Percentiles rank a stretch among this genome's conserved stretches.
phyloP scores from a whole-genome alignment of 2,329 filamentous ascomycete genomes.

The Colletotrichum simmondsii region DNA sequence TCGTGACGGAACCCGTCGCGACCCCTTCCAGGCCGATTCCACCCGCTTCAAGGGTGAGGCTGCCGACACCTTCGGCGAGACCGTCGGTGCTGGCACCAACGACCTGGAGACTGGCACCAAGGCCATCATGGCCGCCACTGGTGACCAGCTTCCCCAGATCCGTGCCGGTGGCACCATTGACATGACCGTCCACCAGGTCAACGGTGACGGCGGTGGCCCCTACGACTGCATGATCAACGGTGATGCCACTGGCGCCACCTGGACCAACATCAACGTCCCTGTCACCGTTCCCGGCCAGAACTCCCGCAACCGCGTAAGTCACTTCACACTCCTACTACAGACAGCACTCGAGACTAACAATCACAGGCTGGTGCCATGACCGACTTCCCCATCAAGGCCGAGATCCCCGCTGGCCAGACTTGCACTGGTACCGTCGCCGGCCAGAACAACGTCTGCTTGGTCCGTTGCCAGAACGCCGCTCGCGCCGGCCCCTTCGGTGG shows the following conservation, averaged over 20 bases:
- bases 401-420: conserved; percentile 59
- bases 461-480: conserved; percentile 67
- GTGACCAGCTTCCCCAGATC: conserved; percentile 68
- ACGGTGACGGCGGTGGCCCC: conserved; percentile 44
- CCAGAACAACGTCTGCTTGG: conserved; percentile 66
- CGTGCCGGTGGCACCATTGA: conserved; percentile 63
- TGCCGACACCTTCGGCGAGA: conserved; percentile 67
- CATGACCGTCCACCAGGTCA: conserved; percentile 59
- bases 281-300: conserved; percentile 62
- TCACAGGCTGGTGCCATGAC: conserved; percentile 46
- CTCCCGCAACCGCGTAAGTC: conserved; percentile 53
- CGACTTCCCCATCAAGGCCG: conserved; percentile 59
- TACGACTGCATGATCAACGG: conserved; percentile 69
- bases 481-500: conserved; percentile 67
- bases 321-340: too few species aligned
- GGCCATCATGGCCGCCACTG: conserved; percentile 67
- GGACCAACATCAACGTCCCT: conserved; percentile 61
- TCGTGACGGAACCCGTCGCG: conserved; percentile 68
- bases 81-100: conserved; percentile 66
- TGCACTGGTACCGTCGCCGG: conserved; percentile 69
- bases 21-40: conserved; percentile 72
- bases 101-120: conserved; percentile 65
- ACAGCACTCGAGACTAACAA: neutral
- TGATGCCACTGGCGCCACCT: conserved; percentile 62
- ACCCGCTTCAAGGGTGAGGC: conserved; percentile 68